Conservation (phyloP, 179 eudicot genomes). For the Actinidia polygama region DNA sequence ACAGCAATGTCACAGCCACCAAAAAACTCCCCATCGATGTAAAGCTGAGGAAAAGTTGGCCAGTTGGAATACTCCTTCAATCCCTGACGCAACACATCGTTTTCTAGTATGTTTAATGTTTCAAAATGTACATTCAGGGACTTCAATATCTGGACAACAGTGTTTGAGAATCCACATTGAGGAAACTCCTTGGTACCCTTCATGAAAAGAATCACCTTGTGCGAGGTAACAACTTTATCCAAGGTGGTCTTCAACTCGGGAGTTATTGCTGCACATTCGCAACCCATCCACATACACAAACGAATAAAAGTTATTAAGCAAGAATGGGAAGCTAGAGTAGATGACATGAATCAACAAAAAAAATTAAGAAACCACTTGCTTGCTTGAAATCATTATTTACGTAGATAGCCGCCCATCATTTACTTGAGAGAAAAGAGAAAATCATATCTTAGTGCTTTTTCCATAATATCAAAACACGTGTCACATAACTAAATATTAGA, state of each 20-base stretch:
- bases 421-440: no score
- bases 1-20: constrained; percentile 97
- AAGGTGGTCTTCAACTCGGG: constrained; percentile 89
- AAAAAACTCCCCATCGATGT: constrained; percentile 93
- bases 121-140: constrained; percentile 78
- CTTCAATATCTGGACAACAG: constrained; percentile 85
- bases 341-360: not conserved
- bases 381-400: not conserved
- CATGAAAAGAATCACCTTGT: constrained; percentile 87
- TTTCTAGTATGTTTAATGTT: constrained; percentile 80
- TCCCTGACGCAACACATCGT: constrained; percentile 84
- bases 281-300: not conserved
- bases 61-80: constrained; percentile 94
- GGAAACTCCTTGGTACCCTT: constrained; percentile 96
- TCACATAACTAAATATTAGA: no score
- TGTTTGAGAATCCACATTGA: constrained; percentile 93
- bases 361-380: not conserved
- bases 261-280: constrained; percentile 60
- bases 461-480: no score
- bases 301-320: not conserved
- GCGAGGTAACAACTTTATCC: constrained; percentile 87
- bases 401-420: not conserved
- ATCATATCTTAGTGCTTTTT: no score
- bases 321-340: not conserved
- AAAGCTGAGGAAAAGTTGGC: constrained; percentile 99